Conservation (phyloP, 1,284 basidiomycete genomes). For the Prillingera fragicola region DNA sequence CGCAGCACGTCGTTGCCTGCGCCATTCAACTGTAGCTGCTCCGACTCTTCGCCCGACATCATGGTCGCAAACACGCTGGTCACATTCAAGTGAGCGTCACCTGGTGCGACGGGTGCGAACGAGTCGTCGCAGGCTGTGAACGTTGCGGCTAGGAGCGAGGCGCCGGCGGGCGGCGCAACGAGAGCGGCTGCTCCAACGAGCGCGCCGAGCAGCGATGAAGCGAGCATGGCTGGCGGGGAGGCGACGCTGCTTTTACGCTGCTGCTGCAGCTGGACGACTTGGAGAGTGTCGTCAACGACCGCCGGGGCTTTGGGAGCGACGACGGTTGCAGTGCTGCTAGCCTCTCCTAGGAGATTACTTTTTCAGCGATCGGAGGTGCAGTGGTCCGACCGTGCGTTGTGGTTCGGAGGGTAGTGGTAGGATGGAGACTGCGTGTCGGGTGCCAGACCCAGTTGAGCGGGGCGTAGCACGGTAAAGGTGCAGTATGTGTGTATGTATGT, state of each 20-base stretch:
- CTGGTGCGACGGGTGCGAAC: slow-evolving; percentile 21
- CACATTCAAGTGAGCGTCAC: slow-evolving; percentile 53
- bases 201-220: slow-evolving; percentile 1
- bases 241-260: too few species aligned
- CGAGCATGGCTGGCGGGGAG: too few species aligned
- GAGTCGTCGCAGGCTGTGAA: slow-evolving; percentile 28
- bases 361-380: slow-evolving; percentile 1
- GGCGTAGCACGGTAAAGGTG: too few species aligned
- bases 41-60: slow-evolving; percentile 48
- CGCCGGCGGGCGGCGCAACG: slow-evolving; percentile 15
- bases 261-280: background rate
- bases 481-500: too few species aligned
- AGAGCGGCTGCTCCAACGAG: slow-evolving; percentile 4
- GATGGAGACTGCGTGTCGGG: background rate
- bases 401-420: too few species aligned
- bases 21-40: slow-evolving; percentile 33
- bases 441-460: too few species aligned
- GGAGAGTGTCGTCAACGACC: too few species aligned
- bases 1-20: slow-evolving; percentile 39
- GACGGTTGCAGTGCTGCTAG: too few species aligned
- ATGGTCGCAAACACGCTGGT: slow-evolving; percentile 69
- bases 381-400: too few species aligned
- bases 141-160: slow-evolving; percentile 24
- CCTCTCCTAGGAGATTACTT: too few species aligned
- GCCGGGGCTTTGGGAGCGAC: too few species aligned